A percentile compares a stretch with the other conserved stretches of the same genome.
phyloP scores from a whole-genome alignment of 805 yeast genomes.

The Saccharomycopsis sp. region DNA sequence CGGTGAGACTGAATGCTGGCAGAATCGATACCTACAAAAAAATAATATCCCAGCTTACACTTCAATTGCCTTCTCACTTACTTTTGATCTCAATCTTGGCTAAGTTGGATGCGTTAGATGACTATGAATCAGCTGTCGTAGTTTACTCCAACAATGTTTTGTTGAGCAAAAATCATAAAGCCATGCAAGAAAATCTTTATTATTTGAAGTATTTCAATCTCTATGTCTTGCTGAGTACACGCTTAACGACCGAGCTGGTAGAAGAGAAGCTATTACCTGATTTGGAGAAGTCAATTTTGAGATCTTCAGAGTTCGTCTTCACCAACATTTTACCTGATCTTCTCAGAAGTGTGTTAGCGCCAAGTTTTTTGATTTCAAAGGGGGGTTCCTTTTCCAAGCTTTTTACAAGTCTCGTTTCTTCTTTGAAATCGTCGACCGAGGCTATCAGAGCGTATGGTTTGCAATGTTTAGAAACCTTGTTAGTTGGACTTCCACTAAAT shows the following conservation, averaged over 20 bases:
- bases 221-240: conserved; percentile 23
- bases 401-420: conserved; percentile 40
- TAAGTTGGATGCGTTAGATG: background rate
- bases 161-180: conserved; percentile 38
- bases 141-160: conserved; percentile 34
- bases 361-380: conserved; percentile 14
- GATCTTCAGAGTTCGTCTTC: conserved; percentile 70
- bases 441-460: conserved; percentile 45
- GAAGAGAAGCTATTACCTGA: conserved; percentile 41
- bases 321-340: conserved; percentile 45
- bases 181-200: conserved; percentile 35
- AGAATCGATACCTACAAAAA: background rate
- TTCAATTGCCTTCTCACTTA: conserved; percentile 10
- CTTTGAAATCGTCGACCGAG: conserved; percentile 65
- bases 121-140: background rate
- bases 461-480: conserved; percentile 28
- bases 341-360: conserved; percentile 26
- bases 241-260: conserved; percentile 28
- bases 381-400: conserved; percentile 35
- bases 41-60: background rate
- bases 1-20: background rate
- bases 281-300: conserved; percentile 62
- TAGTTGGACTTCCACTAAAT: conserved; percentile 20
- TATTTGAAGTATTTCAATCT: conserved; percentile 29
- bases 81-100: conserved; percentile 7